Evolutionary conservation across 139 green algal species (phyloP).

Genomic region (Chlorella vulgaris): DNA sequence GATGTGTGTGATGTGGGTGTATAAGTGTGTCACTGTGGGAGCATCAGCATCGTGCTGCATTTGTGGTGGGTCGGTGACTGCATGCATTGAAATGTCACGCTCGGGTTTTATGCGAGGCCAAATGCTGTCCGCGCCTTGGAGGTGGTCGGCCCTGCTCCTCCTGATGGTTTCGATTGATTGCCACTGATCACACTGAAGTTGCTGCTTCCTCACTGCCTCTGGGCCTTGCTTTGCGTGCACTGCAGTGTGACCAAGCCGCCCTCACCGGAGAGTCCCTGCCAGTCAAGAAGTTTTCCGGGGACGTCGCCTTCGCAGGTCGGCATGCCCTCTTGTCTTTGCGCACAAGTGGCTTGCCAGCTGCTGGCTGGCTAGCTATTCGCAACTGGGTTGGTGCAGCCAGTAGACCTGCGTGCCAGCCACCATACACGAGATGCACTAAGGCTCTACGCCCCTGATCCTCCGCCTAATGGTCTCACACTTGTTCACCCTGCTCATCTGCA

Average conservation of each 20-base stretch:
- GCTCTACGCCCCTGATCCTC: too few relatives aligned
- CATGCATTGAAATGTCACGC: too few relatives aligned
- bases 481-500: slow-evolving; percentile 59
- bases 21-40: not conserved
- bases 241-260: slow-evolving; percentile 82
- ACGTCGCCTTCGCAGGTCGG: slow-evolving; percentile 75
- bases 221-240: not conserved
- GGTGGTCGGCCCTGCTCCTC: too few relatives aligned
- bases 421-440: too few relatives aligned
- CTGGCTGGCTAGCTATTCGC: too few relatives aligned
- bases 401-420: too few relatives aligned
- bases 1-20: not conserved
- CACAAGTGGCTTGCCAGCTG: not conserved
- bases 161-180: too few relatives aligned
- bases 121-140: too few relatives aligned
- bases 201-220: not conserved
- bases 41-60: not conserved
- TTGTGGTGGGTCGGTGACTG: not conserved
- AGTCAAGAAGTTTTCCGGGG: slow-evolving; percentile 81
- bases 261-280: slow-evolving; percentile 90
- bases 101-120: too few relatives aligned
- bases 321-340: not conserved
- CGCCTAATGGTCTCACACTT: too few relatives aligned
- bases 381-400: too few relatives aligned
- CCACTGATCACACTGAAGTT: too few relatives aligned